These are phyloP conservation scores for Xylaria palmicola DNA, from an alignment of 495 filamentous ascomycete species.

Conservation along the genomic window DNA sequence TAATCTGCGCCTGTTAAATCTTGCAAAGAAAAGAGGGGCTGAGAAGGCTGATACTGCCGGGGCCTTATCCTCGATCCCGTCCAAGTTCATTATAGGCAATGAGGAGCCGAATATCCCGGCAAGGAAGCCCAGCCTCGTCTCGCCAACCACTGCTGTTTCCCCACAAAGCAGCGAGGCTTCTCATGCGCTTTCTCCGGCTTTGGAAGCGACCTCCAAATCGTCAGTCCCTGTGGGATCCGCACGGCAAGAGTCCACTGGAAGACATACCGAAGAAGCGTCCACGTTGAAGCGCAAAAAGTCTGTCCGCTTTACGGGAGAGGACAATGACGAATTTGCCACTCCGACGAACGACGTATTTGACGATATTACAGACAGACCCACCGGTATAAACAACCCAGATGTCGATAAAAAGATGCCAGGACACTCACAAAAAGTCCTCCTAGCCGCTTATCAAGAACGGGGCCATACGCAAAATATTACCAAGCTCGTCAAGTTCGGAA, in stretches of 20 bases:
- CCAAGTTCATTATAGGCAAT: conserved; percentile 23
- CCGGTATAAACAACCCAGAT: background rate
- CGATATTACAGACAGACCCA: background rate
- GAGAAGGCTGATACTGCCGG: conserved; percentile 23
- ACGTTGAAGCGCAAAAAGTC: conserved; percentile 34
- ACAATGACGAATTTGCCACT: conserved; percentile 21
- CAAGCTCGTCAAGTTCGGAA: conserved; percentile 30
- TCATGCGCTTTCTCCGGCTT: background rate
- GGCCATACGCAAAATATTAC: conserved; percentile 22
- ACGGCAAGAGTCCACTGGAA: no score
- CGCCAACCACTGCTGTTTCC: background rate
- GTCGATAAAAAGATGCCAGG: background rate
- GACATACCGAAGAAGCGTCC: background rate
- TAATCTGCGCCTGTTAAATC: conserved; percentile 22
- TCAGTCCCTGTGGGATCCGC: background rate
- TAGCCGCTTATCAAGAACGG: conserved; percentile 25
- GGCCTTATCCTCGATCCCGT: conserved; percentile 25
- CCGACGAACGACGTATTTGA: conserved; percentile 2
- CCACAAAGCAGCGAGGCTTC: background rate
- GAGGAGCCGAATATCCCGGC: background rate
- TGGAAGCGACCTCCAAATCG: background rate
- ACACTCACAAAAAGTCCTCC: conserved; percentile 7
- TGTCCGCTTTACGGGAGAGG: conserved; percentile 37
- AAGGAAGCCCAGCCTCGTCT: background rate
- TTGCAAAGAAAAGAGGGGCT: conserved; percentile 28